Percentiles rank a stretch among this genome's conserved stretches.
Evolutionary conservation across 2,329 filamentous ascomycete genomes (phyloP).

Genomic region (Monascus ruber): DNA sequence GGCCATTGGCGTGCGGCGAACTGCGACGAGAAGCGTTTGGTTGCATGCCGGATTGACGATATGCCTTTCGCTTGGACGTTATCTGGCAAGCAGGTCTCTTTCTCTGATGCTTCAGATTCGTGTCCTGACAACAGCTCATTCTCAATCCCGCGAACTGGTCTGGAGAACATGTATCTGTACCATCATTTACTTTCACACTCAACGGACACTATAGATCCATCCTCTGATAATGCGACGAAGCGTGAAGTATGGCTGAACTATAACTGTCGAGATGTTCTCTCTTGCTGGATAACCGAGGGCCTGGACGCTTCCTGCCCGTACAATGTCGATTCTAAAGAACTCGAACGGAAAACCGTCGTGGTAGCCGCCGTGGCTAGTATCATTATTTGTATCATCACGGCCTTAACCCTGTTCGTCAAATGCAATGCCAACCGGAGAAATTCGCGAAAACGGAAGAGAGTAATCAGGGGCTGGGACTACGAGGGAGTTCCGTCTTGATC

Average conservation of each 20-base stretch:
- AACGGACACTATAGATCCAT: conserved; percentile 13
- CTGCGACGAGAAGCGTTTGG: conserved; percentile 41
- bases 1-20: conserved; percentile 50
- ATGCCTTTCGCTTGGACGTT: conserved; percentile 50
- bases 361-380: conserved; percentile 53
- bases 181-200: conserved; percentile 25
- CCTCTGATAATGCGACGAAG: conserved; percentile 14
- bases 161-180: conserved; percentile 52
- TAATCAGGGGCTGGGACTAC: conserved; percentile 51
- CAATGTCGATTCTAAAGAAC: conserved; percentile 28
- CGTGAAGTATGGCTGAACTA: conserved; percentile 47
- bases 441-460: conserved; percentile 39
- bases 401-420: conserved; percentile 52
- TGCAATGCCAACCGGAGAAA: conserved; percentile 50
- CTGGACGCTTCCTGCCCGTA: conserved; percentile 50
- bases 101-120: conserved; percentile 30
- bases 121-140: conserved; percentile 44
- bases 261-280: conserved; percentile 45
- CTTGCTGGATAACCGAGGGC: conserved; percentile 52
- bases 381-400: conserved; percentile 50
- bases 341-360: conserved; percentile 40
- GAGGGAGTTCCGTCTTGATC: conserved; percentile 50
- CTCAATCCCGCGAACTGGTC: conserved; percentile 46
- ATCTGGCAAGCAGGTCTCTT: conserved; percentile 32
- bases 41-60: conserved; percentile 44